These are phyloP conservation scores for Shiraia sp. DNA, from an alignment of 2,329 filamentous ascomycete genomes.

Conservation along the genomic window DNA sequence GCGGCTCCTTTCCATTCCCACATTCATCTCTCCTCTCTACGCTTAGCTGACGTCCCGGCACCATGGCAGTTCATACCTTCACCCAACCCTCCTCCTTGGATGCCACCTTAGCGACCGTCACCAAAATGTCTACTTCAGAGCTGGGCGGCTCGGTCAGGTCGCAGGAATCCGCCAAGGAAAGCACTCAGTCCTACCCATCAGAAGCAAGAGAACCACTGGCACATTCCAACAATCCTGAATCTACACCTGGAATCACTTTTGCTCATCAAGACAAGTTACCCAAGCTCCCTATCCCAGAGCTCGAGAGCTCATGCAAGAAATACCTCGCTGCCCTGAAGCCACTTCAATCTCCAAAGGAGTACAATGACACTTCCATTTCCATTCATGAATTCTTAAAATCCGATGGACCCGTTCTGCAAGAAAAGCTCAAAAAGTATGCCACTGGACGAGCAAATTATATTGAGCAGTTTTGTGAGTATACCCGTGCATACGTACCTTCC, in stretches of 20 bases:
- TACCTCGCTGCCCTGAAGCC: slow-evolving; percentile 81
- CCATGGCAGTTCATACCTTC: slow-evolving; percentile 71
- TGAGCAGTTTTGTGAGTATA: slow-evolving; percentile 91
- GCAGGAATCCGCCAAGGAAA: slow-evolving; percentile 58
- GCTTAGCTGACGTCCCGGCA: slow-evolving; percentile 61
- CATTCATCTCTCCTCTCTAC: slow-evolving; percentile 76
- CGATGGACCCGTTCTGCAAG: slow-evolving; percentile 84
- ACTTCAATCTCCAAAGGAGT: slow-evolving; percentile 78
- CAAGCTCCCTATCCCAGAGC: slow-evolving; percentile 88
- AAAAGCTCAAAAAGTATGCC: slow-evolving; percentile 88
- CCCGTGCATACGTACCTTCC: neutral
- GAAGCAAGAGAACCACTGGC: slow-evolving; percentile 53
- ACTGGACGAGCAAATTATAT: slow-evolving; percentile 93
- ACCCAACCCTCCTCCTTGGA: slow-evolving; percentile 73
- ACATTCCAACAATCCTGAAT: slow-evolving; percentile 56
- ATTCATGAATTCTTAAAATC: slow-evolving; percentile 79
- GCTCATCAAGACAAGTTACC: slow-evolving; percentile 85
- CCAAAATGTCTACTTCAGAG: slow-evolving; percentile 45
- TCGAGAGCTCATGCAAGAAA: slow-evolving; percentile 75
- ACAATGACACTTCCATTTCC: slow-evolving; percentile 78
- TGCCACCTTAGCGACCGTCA: slow-evolving; percentile 61
- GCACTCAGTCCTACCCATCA: slow-evolving; percentile 52
- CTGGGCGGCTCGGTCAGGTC: slow-evolving; percentile 47
- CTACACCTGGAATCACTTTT: slow-evolving; percentile 80
- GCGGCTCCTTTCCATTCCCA: slow-evolving; percentile 82